Conservation (phyloP, 768 basidiomycete genomes). For the Phaeotremella fagi region DNA sequence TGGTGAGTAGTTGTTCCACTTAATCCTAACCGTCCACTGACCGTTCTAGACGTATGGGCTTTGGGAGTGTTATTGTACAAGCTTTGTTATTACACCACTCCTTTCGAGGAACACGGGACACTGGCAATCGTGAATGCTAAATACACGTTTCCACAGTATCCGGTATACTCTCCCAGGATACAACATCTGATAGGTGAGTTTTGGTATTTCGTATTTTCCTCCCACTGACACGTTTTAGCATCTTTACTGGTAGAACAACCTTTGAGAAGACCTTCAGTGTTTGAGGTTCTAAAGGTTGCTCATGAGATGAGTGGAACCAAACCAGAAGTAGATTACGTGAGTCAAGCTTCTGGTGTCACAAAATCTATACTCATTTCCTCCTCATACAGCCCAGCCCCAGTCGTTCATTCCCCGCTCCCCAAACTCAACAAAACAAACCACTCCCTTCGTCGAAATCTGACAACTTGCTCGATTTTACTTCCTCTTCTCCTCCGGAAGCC, state of each 20-base stretch:
- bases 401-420: conserved; percentile 17
- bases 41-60: conserved; percentile 77
- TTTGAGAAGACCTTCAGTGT: conserved; percentile 74
- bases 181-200: conserved; percentile 70
- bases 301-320: conserved; percentile 83
- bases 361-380: neutral
- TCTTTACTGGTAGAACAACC: conserved; percentile 94
- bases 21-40: neutral
- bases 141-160: conserved; percentile 84
- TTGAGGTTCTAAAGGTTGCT: conserved; percentile 75
- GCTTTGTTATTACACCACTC: conserved; percentile 98
- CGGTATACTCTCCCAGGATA: conserved; percentile 76
- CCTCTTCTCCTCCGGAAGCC: conserved; percentile 11
- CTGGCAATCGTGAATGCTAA: conserved; percentile 95
- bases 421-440: conserved; percentile 8
- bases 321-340: conserved; percentile 67
- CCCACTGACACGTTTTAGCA: conserved; percentile 51
- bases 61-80: conserved; percentile 95
- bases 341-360: conserved; percentile 14
- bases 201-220: neutral
- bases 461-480: conserved; percentile 39
- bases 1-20: conserved; percentile 23
- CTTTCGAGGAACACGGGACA: conserved; percentile 96
- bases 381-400: conserved; percentile 23
- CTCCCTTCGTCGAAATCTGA: conserved; percentile 12